A percentile compares a stretch with the other conserved stretches of the same genome.
These are phyloP conservation scores for Mycena rosella DNA, from an alignment of 768 basidiomycete species.

Conservation along the genomic window DNA sequence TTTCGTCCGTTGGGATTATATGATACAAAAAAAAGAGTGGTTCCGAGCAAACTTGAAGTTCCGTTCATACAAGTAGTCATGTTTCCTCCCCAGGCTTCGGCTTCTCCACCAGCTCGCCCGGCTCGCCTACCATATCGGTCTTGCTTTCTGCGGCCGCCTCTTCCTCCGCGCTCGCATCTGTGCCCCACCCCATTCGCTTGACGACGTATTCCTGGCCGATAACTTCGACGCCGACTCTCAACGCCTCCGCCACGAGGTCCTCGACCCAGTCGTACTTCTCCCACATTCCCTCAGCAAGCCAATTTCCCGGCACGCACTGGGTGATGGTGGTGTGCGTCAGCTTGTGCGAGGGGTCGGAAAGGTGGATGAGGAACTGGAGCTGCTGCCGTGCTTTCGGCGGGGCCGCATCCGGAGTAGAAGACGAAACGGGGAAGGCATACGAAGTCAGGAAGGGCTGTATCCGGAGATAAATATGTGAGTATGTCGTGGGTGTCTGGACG, in stretches of 20 bases:
- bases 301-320: slow-evolving; percentile 85
- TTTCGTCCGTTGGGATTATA: slow-evolving; percentile 17
- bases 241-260: slow-evolving; percentile 88
- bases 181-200: slow-evolving; percentile 86
- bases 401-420: slow-evolving; percentile 43
- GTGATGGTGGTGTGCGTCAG: slow-evolving; percentile 83
- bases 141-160: slow-evolving; percentile 28
- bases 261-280: slow-evolving; percentile 97
- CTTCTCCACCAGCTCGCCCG: slow-evolving; percentile 37
- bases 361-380: slow-evolving; percentile 78
- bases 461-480: slow-evolving; percentile 93
- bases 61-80: slow-evolving; percentile 52
- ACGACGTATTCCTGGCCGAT: slow-evolving; percentile 94
- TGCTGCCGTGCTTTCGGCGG: slow-evolving; percentile 58
- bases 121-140: slow-evolving; percentile 40
- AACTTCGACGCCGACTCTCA: slow-evolving; percentile 89
- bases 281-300: slow-evolving; percentile 82
- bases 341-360: slow-evolving; percentile 84
- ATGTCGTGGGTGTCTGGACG: slow-evolving; percentile 72
- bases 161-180: slow-evolving; percentile 44
- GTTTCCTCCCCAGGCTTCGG: slow-evolving; percentile 40
- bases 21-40: slow-evolving; percentile 30
- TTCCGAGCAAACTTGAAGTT: neutral
- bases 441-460: slow-evolving; percentile 87
- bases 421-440: slow-evolving; percentile 56